These are phyloP conservation scores for Ophiostoma ips DNA, from an alignment of 2,329 filamentous ascomycete species.

Conservation along the genomic window DNA sequence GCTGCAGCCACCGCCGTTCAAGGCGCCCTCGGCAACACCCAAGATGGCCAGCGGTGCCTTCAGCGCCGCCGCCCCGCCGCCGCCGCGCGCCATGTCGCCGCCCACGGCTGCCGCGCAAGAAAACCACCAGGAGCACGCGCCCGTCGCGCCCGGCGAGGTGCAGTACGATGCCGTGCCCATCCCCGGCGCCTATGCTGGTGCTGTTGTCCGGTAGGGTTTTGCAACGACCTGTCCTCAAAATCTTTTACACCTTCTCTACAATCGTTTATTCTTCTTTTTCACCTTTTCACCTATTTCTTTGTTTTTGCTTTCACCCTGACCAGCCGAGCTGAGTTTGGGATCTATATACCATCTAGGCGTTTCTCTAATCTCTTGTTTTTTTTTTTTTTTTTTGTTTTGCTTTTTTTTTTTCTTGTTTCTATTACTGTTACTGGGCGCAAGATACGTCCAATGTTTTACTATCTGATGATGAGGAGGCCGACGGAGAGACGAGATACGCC, in stretches of 20 bases:
- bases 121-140: conserved; percentile 46
- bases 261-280: neutral
- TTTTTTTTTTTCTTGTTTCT: neutral
- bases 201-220: conserved; percentile 16
- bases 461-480: neutral
- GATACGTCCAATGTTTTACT: neutral
- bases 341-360: conserved; percentile 11
- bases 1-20: conserved; percentile 71
- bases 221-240: conserved; percentile 3
- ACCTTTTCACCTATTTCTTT: conserved; percentile 6
- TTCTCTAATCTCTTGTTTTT: neutral
- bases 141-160: conserved; percentile 63
- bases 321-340: conserved; percentile 8
- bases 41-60: conserved; percentile 52
- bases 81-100: conserved; percentile 21
- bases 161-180: conserved; percentile 80
- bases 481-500: neutral
- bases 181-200: conserved; percentile 62
- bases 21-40: conserved; percentile 64
- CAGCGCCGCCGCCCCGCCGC: conserved; percentile 25
- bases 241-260: neutral
- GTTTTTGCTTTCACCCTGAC: conserved; percentile 7
- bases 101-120: conserved; percentile 18
- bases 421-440: neutral
- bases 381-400: neutral